Percentiles rank a stretch among this genome's conserved stretches.
Evolutionary conservation across 2,329 filamentous ascomycete genomes (phyloP).

Genomic region (Capronia coronata): DNA sequence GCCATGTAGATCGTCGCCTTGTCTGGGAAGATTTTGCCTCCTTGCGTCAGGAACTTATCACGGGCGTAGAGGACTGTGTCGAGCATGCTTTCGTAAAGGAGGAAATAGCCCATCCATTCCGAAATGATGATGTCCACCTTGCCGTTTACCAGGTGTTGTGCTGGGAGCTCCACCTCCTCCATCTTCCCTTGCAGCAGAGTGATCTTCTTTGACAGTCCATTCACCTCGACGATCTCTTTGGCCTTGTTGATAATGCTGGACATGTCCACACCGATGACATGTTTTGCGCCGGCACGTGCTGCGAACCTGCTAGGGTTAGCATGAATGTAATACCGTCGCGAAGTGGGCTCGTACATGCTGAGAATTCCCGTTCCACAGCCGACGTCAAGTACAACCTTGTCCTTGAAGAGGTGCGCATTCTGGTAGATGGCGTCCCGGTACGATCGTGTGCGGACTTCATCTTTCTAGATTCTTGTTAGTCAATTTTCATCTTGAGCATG

Average conservation of each 20-base stretch:
- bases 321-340: background rate
- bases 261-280: slow-evolving; percentile 99
- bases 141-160: slow-evolving; percentile 46
- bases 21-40: slow-evolving; percentile 94
- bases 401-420: slow-evolving; percentile 89
- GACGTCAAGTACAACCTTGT: slow-evolving; percentile 91
- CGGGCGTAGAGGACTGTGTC: slow-evolving; percentile 96
- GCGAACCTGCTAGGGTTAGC: slow-evolving; percentile 66
- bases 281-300: slow-evolving; percentile 89
- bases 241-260: slow-evolving; percentile 99
- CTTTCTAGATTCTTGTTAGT: slow-evolving; percentile 39
- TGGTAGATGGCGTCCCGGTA: slow-evolving; percentile 98
- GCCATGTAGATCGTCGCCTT: slow-evolving; percentile 97
- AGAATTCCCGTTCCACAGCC: slow-evolving; percentile 96
- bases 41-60: slow-evolving; percentile 79
- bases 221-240: slow-evolving; percentile 83
- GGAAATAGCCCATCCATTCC: slow-evolving; percentile 99
- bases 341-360: slow-evolving; percentile 65
- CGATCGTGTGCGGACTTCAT: slow-evolving; percentile 91
- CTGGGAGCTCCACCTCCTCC: slow-evolving; percentile 93
- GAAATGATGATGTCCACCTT: slow-evolving; percentile 99
- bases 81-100: slow-evolving; percentile 97
- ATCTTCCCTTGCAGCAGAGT: slow-evolving; percentile 98
- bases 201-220: slow-evolving; percentile 92
- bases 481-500: slow-evolving; percentile 11